Conservation (phyloP, 805 yeast genomes). For the Yarrowia sp. region DNA sequence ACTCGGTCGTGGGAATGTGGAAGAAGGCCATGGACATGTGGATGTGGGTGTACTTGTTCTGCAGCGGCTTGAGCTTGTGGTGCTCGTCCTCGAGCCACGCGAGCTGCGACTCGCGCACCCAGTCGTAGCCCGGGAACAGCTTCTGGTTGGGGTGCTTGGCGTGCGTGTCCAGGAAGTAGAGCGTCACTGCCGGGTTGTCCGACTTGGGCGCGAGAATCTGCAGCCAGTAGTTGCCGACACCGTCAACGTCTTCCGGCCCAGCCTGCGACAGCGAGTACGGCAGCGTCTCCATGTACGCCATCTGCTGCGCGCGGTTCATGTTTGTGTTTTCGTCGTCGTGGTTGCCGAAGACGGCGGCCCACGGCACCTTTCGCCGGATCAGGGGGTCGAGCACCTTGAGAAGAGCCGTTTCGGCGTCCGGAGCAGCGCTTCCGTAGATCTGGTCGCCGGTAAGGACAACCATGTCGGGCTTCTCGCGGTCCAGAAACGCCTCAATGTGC, state of each 20-base stretch:
- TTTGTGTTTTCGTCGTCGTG: constrained; percentile 86
- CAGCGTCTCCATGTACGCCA: constrained; percentile 52
- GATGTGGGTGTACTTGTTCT: constrained; percentile 42
- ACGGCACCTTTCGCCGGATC: constrained; percentile 68
- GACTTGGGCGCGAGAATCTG: constrained; percentile 47
- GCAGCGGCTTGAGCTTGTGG: constrained; percentile 37
- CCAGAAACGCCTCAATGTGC: constrained; percentile 63
- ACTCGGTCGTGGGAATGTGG: constrained; percentile 93
- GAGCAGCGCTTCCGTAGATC: constrained; percentile 72
- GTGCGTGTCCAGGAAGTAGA: constrained; percentile 85
- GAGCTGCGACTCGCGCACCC: constrained; percentile 70
- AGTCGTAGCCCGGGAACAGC: constrained; percentile 65
- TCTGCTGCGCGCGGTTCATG: constrained; percentile 56
- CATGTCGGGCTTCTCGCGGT: constrained; percentile 75
- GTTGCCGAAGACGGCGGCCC: constrained; percentile 83
- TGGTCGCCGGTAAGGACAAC: constrained; percentile 92
- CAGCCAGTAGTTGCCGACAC: constrained; percentile 77
- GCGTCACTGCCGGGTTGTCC: constrained; percentile 48
- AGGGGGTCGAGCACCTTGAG: constrained; percentile 73
- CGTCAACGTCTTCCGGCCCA: constrained; percentile 69
- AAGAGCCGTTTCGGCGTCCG: constrained; percentile 80
- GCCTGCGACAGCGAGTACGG: constrained; percentile 65
- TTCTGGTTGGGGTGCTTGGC: constrained; percentile 62
- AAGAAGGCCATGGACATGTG: constrained; percentile 83
- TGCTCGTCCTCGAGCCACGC: constrained; percentile 49